Base-by-base conservation (phyloP, 331 rosid species). In the Pyracantha coccinea region DNA sequence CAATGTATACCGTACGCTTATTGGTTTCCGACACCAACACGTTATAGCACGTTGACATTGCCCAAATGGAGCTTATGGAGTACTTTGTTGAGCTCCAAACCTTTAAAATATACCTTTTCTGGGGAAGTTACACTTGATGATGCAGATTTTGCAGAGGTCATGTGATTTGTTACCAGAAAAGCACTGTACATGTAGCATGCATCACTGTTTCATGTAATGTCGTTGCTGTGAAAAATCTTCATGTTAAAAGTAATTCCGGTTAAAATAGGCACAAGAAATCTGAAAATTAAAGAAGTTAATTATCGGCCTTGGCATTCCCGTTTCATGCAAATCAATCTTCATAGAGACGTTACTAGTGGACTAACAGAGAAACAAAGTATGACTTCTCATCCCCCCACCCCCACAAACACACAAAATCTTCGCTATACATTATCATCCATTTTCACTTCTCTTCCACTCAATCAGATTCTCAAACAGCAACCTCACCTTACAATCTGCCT, bases 371-470 rank as follows among this genome's bases (percentile, higher is more conserved):
- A 55, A 20, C 5, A 61, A 68, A 63, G 66, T 38, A 33, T 10
- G 54, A 33, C 77, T 60, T 75, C 45, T 10, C 45, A 9, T 75
- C 65, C 45, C 2, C 29, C 27, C 57, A 23, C 79, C 72, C 32
- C 69, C 33, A 12, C 65, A 13, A 85, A 68, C 84, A 17, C 79
- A 84, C 88, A 85, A 89, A 86, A 55, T 41, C 9, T 71, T 72
- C 69, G 66, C 88, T 61, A 78, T 79, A 65, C 82, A 47, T 74
- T 82, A 89, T 85, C 90, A 73, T 61, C 58, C n/a, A 59, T 59
- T 76, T 71, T 25, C 76, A 16, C 52, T 79, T 57, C 87, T 33
- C 88, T 85, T 88, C 84, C 90, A 84, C 88, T 75, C 88, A 79
- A 86, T 85, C 74, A 31, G 61, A 77, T 76, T 78, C 29, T 54